A percentile compares a stretch with the other conserved stretches of the same genome.
phyloP scores from a whole-genome alignment of 345 rosid genomes.

The Psidium friedrichsthalianum region DNA sequence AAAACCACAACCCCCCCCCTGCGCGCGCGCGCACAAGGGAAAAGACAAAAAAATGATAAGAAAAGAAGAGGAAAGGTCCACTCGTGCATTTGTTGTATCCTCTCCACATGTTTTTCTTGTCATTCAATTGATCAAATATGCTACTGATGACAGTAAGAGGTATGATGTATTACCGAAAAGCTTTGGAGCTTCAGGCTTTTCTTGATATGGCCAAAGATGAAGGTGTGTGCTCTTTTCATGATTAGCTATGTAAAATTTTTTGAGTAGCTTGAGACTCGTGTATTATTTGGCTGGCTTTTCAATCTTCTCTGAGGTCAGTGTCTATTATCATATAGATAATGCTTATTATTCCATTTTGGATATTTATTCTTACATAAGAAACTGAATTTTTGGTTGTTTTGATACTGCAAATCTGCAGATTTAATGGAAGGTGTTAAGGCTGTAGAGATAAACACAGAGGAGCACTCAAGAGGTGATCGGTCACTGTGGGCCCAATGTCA shows the following conservation, averaged over 20 bases:
- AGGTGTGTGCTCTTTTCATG: conserved; percentile 33
- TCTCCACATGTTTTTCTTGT: background rate
- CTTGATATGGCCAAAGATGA: conserved; percentile 98
- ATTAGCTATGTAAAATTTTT: background rate
- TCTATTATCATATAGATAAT: background rate
- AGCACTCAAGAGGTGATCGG: conserved; percentile 60
- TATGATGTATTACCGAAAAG: conserved; percentile 97
- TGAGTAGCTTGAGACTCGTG: background rate
- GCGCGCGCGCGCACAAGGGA: too few relatives aligned
- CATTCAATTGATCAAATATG: background rate
- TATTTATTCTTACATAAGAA: background rate
- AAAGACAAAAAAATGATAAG: background rate
- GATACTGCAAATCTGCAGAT: conserved; percentile 30
- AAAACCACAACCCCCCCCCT: too few relatives aligned
- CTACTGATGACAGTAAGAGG: conserved; percentile 63
- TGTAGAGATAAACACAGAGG: conserved; percentile 59
- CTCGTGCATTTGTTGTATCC: background rate
- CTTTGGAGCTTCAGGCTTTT: conserved; percentile 98
- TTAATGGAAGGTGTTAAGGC: conserved; percentile 98
- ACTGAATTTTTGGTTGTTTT: background rate
- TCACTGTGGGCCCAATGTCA: conserved; percentile 86
- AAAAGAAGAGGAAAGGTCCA: background rate
- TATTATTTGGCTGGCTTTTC: background rate
- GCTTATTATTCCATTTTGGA: background rate
- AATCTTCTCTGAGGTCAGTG: background rate